Evolutionary conservation across 306 rosid species (phyloP), one percentile per base, ranked within the genome.

Genomic region (Pyrus pyrifolia): DNA sequence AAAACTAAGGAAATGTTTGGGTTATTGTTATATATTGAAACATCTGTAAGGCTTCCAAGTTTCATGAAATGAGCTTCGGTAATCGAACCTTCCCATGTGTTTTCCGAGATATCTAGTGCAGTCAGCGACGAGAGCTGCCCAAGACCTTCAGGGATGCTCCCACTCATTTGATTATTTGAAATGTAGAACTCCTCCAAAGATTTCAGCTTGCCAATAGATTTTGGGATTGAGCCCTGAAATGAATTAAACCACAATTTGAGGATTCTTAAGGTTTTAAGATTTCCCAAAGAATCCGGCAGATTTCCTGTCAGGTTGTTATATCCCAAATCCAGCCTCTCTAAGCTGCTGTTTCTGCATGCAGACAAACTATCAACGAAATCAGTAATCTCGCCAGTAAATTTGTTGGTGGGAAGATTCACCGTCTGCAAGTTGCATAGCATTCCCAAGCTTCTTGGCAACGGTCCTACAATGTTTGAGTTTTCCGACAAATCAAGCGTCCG

Each of bases 151-250:
- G 81, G 81, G 67, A 76, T 46, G 22, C 0, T 57, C 7, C 77
- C 77, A 51, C 33, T 49, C 25, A 71, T 51, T 40, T 76, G 46
- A 79, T 82, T 79, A 11, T 25, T 3, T 4, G 61, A 67, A 3
- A 85, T 35, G 73, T 40, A n/a, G 72, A 85, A 44, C 11, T 42
- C 19, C 19, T 31, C 7, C 66, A 85, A 23, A 33, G 60, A 79
- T 22, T 86, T 52, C 23, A 82, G 49, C 25, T 84, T 87, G 49
- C 86, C 81, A 2, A 87, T 44, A 0, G 81, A 57, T 21, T 81
- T 33, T 3, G 87, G 88, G 30, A 86, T 76, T 5, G 76, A 11
- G 59, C 84, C 86, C 14, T 33, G 46, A 74, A 86, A 79, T 9
- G 46, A 51, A 40, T 83, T 86, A 1, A 2, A 0, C 58, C 23